These are phyloP conservation scores for Saccharum officinarum DNA, from an alignment of 176 grass and related monocot species.

Conservation along the genomic window DNA sequence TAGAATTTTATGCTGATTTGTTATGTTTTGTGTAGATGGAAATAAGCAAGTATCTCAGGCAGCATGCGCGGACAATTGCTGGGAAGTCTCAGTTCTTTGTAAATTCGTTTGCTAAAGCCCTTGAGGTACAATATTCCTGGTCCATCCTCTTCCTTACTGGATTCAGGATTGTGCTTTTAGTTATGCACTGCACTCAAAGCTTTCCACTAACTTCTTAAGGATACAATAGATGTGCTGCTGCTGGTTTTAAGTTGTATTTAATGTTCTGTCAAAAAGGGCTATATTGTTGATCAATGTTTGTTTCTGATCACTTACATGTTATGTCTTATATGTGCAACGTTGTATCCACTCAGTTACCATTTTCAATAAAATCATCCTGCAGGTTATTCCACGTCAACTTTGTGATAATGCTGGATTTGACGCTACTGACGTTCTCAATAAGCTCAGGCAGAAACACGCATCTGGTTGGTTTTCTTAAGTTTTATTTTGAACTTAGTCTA, in stretches of 20 bases:
- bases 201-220: background rate
- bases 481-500: slow-evolving; percentile 20
- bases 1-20: slow-evolving; percentile 14
- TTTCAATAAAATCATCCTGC: slow-evolving; percentile 12
- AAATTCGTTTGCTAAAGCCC: slow-evolving; percentile 95
- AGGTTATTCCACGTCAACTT: slow-evolving; percentile 95
- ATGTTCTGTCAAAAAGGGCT: slow-evolving; percentile 3
- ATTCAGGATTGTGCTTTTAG: background rate
- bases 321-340: background rate
- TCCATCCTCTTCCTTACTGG: background rate
- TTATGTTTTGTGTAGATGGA: slow-evolving; percentile 70
- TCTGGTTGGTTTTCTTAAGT: slow-evolving; percentile 53
- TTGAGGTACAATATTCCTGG: slow-evolving; percentile 56
- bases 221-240: background rate
- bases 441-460: slow-evolving; percentile 95
- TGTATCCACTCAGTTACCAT: slow-evolving; percentile 1
- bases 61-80: slow-evolving; percentile 75
- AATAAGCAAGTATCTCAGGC: slow-evolving; percentile 80
- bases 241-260: background rate
- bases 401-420: slow-evolving; percentile 98
- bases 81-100: slow-evolving; percentile 96
- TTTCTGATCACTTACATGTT: background rate
- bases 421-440: slow-evolving; percentile 89
- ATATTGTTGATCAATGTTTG: background rate
- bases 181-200: background rate